A percentile compares a stretch with the other conserved stretches of the same genome.
Conservation (phyloP, 495 filamentous ascomycete species). For the Pyrenopolyporus hunteri region DNA sequence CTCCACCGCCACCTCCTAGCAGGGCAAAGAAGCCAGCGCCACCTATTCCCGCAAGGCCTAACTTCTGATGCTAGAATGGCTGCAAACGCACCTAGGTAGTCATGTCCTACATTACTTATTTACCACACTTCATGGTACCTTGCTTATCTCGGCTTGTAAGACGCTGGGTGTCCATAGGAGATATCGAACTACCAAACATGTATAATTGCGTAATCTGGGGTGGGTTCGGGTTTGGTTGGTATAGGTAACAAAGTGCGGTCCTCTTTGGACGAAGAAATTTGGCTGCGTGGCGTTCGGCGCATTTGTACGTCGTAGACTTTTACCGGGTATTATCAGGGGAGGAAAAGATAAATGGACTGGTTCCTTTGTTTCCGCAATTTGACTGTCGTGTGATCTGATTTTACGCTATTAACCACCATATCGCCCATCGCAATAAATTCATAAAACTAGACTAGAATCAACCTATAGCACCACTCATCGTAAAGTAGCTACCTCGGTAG, state of each 20-base stretch:
- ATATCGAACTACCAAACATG: not conserved
- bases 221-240: not conserved
- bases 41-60: slow-evolving; percentile 57
- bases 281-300: slow-evolving; percentile 29
- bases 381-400: not conserved
- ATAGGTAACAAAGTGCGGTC: not conserved
- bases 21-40: slow-evolving; percentile 79
- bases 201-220: slow-evolving; percentile 23
- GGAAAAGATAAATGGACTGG: slow-evolving; percentile 33
- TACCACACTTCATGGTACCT: too few species aligned
- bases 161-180: not conserved
- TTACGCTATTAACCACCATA: not conserved
- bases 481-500: too few species aligned
- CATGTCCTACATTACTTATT: too few species aligned
- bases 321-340: not conserved
- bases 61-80: slow-evolving; percentile 45
- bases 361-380: slow-evolving; percentile 23
- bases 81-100: too few species aligned
- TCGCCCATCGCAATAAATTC: not conserved
- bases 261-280: not conserved
- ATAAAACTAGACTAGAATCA: not conserved
- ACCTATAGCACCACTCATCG: too few species aligned
- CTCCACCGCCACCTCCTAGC: slow-evolving; percentile 83
- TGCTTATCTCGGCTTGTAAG: not conserved
- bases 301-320: slow-evolving; percentile 16